Evolutionary conservation across 345 rosid species (phyloP), one percentile per base, ranked within the genome.

Genomic region (Pistacia atlantica): DNA sequence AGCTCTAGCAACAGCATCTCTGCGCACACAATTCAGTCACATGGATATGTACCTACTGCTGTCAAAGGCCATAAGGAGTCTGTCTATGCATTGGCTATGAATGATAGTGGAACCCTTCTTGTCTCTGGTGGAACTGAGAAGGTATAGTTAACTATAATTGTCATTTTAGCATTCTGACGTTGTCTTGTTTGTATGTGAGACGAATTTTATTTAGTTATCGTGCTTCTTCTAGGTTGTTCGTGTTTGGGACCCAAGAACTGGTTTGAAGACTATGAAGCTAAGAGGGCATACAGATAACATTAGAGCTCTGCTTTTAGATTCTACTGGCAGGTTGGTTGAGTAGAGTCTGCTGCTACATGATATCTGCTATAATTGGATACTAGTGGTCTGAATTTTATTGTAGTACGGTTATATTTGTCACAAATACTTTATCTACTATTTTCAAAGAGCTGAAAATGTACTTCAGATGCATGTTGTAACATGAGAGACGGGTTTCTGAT

Each of bases 11-110:
- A 89, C 83, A 90, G 80, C 87, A 91, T 92, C 72, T 86, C 97
- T 78, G 80, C 74, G 57, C 94, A 97, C 75, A 77, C 86, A 42
- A 82, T 86, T 77, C 98, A 88, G 74, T 77, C 95, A 77, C 92
- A 88, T 82, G 95, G 97, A 64, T 89, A 91, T 82, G 83, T 89
- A 35, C 98, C 98, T 22, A 79, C 88, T 54, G 76, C 92, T 85
- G 97, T 92, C 72, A 97, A 97, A 87, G 99, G 99, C 78, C 99
- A 97, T 78, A 97, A 97, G 85, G 99, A 97, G 89, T 97, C 99
- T 1, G 99, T 94, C 79, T 97, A 97, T 86, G 98, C 99, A 58
- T 86, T 97, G 87, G 97, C 96, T 67, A 92, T 94, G 98, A 97
- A 92, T 88, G 94, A 89, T 80, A 87, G 88, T 71, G 98, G 97